These are phyloP conservation scores for Phytophthora sojae DNA, from an alignment of 352 stramenopile genomes.

Conservation along the genomic window DNA sequence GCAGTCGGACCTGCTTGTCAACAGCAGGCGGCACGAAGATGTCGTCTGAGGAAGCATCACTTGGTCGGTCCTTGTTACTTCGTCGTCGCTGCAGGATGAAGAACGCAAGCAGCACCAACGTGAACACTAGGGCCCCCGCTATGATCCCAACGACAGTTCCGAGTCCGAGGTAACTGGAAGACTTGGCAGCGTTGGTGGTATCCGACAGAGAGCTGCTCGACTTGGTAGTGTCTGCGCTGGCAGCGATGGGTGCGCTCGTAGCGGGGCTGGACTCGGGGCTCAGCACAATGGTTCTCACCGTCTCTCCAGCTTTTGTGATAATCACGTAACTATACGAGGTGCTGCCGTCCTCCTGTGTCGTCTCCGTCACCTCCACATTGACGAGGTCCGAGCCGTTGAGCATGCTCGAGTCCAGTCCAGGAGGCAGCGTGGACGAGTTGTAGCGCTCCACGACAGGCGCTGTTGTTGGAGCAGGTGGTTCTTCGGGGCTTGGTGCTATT, in stretches of 20 bases:
- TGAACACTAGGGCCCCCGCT: conserved; percentile 17
- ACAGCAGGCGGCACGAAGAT: conserved; percentile 8
- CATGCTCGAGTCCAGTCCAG: conserved; percentile 34
- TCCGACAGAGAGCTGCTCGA: neutral
- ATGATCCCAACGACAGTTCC: conserved; percentile 21
- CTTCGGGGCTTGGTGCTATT: neutral
- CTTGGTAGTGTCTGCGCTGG: conserved; percentile 3
- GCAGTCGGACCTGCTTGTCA: conserved; percentile 3
- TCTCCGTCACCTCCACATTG: conserved; percentile 46
- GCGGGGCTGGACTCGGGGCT: conserved; percentile 2
- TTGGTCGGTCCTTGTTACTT: conserved; percentile 1
- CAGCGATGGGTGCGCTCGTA: conserved; percentile 1
- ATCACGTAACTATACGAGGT: conserved; percentile 47
- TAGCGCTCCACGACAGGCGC: conserved; percentile 36
- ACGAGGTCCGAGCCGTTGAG: conserved; percentile 49
- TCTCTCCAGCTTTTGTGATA: conserved; percentile 36
- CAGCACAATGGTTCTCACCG: conserved; percentile 21
- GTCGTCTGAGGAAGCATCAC: neutral
- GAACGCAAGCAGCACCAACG: conserved; percentile 23
- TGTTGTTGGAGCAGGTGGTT: conserved; percentile 1
- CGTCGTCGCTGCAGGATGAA: conserved; percentile 20
- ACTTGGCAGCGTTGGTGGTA: neutral
- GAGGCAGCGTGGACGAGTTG: conserved; percentile 50
- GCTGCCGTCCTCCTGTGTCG: conserved; percentile 28
- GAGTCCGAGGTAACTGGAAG: conserved; percentile 8